Base-by-base conservation (phyloP, 139 green algal species). In the Chlorella sorokiniana region DNA sequence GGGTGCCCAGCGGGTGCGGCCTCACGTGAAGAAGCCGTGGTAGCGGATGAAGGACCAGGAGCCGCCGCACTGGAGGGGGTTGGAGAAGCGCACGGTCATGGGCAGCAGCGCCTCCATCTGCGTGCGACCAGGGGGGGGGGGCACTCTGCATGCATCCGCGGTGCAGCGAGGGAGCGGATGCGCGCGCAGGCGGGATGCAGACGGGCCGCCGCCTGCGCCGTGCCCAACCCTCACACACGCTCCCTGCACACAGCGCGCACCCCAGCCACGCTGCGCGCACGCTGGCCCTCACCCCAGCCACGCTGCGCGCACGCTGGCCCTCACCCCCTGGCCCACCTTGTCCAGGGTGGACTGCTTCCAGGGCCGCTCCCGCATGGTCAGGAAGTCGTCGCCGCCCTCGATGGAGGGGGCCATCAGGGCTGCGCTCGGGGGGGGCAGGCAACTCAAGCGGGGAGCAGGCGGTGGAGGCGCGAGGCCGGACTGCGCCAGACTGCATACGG, bases 51-150 rank as follows among this genome's bases (percentile, higher is more conserved):
- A 81, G 59, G 37, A 44, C 75, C 75, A 81, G n/a, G 75, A 81
- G 40, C 75, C 75, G 75, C 75, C 75, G 59, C 75, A 81, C 40
- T 70, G 59, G 40, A 81, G 41, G 29, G 75, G 62, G 75, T 81
- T 72, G 59, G 59, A 41, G 31, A 81, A 81, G 40, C 75, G 75
- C 40, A 61, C 41, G 14, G 75, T 81, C 75, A 81, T 81, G 59
- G 75, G 75, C 75, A 81, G 75, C 59, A 81, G 75, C 75, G 44
- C 74, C 54, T 69, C 74, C 54, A 80, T 80, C 74, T 80, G 74
- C 40, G 40, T n/a, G n/a, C n/a, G n/a, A n/a, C 27, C 31, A 44
- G 31, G n/a, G 40, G 38, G 18, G 40, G 4, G 67, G 38, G 9
- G 20, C 35, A 18, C 40, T 20, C 40, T 56, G 27, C 18, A 14